Conservation (phyloP, 495 filamentous ascomycete species). For the Xylaria nigripes region DNA sequence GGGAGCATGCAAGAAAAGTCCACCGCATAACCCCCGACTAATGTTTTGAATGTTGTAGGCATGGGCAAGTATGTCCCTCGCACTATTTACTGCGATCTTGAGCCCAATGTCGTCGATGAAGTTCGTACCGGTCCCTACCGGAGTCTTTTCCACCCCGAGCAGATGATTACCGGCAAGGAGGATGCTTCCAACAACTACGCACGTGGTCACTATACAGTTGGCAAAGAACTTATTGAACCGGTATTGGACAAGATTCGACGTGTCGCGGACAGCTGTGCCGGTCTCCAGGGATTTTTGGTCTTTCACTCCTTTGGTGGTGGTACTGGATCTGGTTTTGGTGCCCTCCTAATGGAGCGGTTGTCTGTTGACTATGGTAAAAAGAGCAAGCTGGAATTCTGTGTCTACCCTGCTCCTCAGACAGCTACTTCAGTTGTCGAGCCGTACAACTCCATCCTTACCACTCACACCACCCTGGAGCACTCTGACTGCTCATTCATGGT, state of each 20-base stretch:
- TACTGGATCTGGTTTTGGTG: slow-evolving; percentile 97
- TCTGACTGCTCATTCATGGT: slow-evolving; percentile 99
- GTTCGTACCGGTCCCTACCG: slow-evolving; percentile 96
- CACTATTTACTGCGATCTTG: slow-evolving; percentile 98
- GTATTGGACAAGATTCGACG: slow-evolving; percentile 94
- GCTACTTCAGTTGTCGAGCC: slow-evolving; percentile 97
- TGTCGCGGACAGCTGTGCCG: slow-evolving; percentile 92
- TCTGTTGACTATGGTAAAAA: slow-evolving; percentile 99
- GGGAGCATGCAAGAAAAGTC: slow-evolving; percentile 18
- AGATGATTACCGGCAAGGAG: slow-evolving; percentile 99
- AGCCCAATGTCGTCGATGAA: slow-evolving; percentile 99
- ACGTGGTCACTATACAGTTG: slow-evolving; percentile 96
- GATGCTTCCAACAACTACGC: slow-evolving; percentile 99
- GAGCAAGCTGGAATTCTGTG: slow-evolving; percentile 98
- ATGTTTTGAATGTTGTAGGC: slow-evolving; percentile 44
- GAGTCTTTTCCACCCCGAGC: slow-evolving; percentile 92
- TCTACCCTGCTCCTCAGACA: slow-evolving; percentile 95
- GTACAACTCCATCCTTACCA: slow-evolving; percentile 98
- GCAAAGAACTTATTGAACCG: slow-evolving; percentile 96
- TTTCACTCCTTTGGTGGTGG: slow-evolving; percentile 99
- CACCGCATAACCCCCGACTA: slow-evolving; percentile 13
- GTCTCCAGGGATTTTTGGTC: slow-evolving; percentile 96
- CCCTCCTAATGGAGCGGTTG: slow-evolving; percentile 93
- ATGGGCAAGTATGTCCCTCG: slow-evolving; percentile 98
- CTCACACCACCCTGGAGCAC: slow-evolving; percentile 97